Evolutionary conservation across 208 protist genomes (phyloP).

Genomic region (Trypanosoma theileri): DNA sequence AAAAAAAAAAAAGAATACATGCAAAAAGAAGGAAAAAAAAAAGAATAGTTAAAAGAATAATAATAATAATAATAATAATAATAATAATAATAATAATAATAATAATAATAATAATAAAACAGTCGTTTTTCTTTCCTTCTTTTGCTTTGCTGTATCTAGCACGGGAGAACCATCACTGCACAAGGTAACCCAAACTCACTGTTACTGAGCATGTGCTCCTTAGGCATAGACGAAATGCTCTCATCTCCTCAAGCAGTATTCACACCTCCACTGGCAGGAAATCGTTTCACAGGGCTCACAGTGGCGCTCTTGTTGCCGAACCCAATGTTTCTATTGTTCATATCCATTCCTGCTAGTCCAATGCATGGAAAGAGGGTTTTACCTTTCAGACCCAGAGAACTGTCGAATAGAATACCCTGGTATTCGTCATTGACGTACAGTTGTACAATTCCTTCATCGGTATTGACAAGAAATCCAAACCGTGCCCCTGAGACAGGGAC

Average conservation of each 20-base stretch:
- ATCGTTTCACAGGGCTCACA: conserved; percentile 34
- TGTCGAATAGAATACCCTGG: conserved; percentile 69
- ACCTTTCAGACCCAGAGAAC: conserved; percentile 45
- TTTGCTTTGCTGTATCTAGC: no score
- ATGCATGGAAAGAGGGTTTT: conserved; percentile 72
- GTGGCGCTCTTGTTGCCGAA: conserved; percentile 48
- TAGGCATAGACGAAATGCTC: background rate
- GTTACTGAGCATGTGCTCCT: background rate
- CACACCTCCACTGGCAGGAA: conserved; percentile 1
- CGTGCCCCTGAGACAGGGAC: conserved; percentile 58
- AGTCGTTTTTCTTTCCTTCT: no score
- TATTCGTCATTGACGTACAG: conserved; percentile 82
- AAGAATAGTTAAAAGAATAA: no score
- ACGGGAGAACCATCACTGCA: no score
- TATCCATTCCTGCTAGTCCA: conserved; percentile 63
- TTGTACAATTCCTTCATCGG: conserved; percentile 70
- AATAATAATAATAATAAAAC: no score
- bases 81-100: no score
- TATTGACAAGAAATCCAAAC: conserved; percentile 85
- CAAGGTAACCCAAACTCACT: no score
- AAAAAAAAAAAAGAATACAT: no score
- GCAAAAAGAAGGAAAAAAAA: no score
- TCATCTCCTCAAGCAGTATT: background rate
- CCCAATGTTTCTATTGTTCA: conserved; percentile 69
- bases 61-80: no score